Base-by-base conservation (phyloP, 805 yeast genomes). In the Candida tammaniensis region DNA sequence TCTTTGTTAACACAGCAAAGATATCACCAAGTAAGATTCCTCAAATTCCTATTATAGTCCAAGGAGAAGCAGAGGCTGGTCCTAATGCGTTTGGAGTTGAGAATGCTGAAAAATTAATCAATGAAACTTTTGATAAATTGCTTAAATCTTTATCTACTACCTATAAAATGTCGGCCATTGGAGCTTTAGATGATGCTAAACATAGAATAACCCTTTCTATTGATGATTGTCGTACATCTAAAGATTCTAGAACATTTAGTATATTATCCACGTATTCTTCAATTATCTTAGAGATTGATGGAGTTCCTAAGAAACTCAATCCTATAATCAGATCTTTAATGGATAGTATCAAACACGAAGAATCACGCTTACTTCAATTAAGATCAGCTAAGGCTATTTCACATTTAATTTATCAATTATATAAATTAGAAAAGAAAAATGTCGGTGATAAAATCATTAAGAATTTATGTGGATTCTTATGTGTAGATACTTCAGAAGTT, bases 401-500 rank as follows among this genome's bases (percentile, higher is more conserved):
- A 7, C 59, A 64, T 21, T 68, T 93, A 34, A 76, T 88, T 24
- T 51, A 60, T n/a, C 73, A 74, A 42, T 72, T 94, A 36, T 68
- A 77, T 22, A 54, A 54, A 1, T 61, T 60, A 4, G 78, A 76
- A 7, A 87, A 88, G 51, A 55, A 54, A n/a, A 80, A 79, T 23
- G 93, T 91, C 1, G 79, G 91, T 2, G 94, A 86, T 47, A 93
- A 93, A 54, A 83, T 94, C 44, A 77, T 86, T 27, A 91, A 86
- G 55, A 93, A 93, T 52, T 63, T 94, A 36, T 86, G 96, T 61
- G 95, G 91, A 0, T 91, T 91, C 54, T 54, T 93, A 33, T 93
- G 98, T 62, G 96, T 89, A 20, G 98, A 91, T 54, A 87, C 96
- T 0, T 77, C 93, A 3, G 97, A 89, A 53, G 96, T 91, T 20